A percentile compares a stretch with the other conserved stretches of the same genome.
phyloP scores from a whole-genome alignment of 78 protist genomes.

The Pelomyxa schiedti region DNA sequence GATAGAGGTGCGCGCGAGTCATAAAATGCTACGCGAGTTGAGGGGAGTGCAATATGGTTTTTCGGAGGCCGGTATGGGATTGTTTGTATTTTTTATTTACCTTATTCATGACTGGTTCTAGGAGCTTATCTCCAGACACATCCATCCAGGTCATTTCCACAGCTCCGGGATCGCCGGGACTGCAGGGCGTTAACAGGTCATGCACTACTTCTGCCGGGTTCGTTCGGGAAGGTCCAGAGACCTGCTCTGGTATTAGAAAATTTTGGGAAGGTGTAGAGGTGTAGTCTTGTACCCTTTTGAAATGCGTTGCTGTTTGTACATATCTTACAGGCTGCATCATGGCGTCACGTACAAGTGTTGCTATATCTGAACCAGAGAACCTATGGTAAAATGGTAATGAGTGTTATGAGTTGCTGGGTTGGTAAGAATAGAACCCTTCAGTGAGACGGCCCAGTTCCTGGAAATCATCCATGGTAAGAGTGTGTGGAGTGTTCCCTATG shows the following conservation, averaged over 20 bases:
- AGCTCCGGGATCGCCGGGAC: slow-evolving; percentile 54
- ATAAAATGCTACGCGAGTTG: too few species aligned
- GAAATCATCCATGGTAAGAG: not conserved
- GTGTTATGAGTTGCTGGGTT: not conserved
- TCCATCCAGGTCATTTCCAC: slow-evolving; percentile 59
- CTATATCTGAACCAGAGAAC: slow-evolving; percentile 88
- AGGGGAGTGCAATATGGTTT: not conserved
- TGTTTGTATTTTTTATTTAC: not conserved
- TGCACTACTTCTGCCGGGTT: too few species aligned
- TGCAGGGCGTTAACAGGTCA: slow-evolving; percentile 34
- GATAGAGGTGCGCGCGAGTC: not conserved
- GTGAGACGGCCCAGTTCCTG: not conserved
- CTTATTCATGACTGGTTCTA: slow-evolving; percentile 21
- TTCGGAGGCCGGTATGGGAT: not conserved
- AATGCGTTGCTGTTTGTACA: slow-evolving; percentile 88
- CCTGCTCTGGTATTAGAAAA: too few species aligned
- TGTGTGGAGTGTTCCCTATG: slow-evolving; percentile 72
- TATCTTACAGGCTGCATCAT: slow-evolving; percentile 89
- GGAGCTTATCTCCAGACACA: slow-evolving; percentile 25
- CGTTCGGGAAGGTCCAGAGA: too few species aligned
- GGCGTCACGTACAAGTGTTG: slow-evolving; percentile 76
- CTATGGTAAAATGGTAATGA: not conserved
- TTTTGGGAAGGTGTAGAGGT: too few species aligned
- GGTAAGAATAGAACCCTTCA: not conserved
- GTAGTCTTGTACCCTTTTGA: slow-evolving; percentile 48